phyloP scores from a whole-genome alignment of 2,329 filamentous ascomycete species.

The Colletotrichum agaves region DNA sequence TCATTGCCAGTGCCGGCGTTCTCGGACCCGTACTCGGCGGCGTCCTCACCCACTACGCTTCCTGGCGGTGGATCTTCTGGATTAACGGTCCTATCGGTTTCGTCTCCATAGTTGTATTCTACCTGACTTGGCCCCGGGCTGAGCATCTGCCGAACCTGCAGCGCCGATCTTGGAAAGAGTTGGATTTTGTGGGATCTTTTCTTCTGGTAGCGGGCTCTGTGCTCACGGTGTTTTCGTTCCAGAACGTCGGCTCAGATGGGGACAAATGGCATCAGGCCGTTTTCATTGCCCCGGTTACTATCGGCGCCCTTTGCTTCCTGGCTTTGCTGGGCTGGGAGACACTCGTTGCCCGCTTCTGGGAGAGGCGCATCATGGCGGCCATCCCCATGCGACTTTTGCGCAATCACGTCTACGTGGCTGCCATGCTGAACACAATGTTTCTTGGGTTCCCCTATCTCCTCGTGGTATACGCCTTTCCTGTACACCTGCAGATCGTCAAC shows the following conservation, averaged over 20 bases:
- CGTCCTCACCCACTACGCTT: conserved; percentile 58
- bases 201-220: conserved; percentile 64
- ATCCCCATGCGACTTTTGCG: conserved; percentile 61
- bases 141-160: conserved; percentile 52
- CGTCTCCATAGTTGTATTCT: conserved; percentile 58
- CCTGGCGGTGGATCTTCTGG: conserved; percentile 69
- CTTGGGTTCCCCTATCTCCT: conserved; percentile 63
- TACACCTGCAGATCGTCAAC: conserved; percentile 62
- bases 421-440: conserved; percentile 57
- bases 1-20: conserved; percentile 60
- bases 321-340: conserved; percentile 54
- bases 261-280: conserved; percentile 54
- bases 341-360: conserved; percentile 45
- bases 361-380: conserved; percentile 51
- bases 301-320: conserved; percentile 50
- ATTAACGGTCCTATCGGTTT: conserved; percentile 66
- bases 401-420: conserved; percentile 57
- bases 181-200: conserved; percentile 65
- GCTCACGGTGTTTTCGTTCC: conserved; percentile 68
- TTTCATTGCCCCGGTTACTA: conserved; percentile 55
- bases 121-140: conserved; percentile 60
- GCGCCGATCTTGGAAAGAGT: conserved; percentile 56
- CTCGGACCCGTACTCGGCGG: conserved; percentile 64
- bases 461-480: conserved; percentile 60
- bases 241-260: conserved; percentile 55